Evolutionary conservation across 1,139 yeast genomes (phyloP).

Genomic region (Kodamaea sp.): DNA sequence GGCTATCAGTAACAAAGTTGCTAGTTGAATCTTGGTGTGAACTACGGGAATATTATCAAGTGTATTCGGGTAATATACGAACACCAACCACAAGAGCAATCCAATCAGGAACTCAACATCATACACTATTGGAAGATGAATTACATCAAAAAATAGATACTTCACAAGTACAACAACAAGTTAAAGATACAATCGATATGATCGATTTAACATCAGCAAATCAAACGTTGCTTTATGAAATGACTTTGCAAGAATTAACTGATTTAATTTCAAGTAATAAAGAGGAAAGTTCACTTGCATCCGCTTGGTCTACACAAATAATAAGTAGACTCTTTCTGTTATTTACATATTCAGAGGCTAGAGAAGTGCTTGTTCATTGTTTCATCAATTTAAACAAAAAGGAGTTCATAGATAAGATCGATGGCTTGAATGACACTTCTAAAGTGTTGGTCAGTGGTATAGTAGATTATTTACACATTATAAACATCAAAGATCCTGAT

Average conservation of each 20-base stretch:
- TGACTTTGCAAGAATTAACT: background rate
- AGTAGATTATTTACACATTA: slow-evolving; percentile 47
- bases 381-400: slow-evolving; percentile 34
- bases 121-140: slow-evolving; percentile 11
- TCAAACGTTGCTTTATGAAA: background rate
- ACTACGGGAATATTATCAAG: slow-evolving; percentile 18
- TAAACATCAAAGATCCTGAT: slow-evolving; percentile 13
- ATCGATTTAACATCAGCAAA: background rate
- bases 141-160: slow-evolving; percentile 13
- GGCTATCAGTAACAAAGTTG: slow-evolving; percentile 23
- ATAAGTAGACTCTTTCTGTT: slow-evolving; percentile 35
- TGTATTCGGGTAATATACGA: slow-evolving; percentile 18
- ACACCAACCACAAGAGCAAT: slow-evolving; percentile 10
- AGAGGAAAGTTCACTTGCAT: slow-evolving; percentile 23
- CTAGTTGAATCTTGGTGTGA: slow-evolving; percentile 26
- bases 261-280: slow-evolving; percentile 11
- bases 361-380: slow-evolving; percentile 60
- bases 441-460: slow-evolving; percentile 56
- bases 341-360: slow-evolving; percentile 46
- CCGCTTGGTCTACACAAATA: slow-evolving; percentile 32
- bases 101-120: slow-evolving; percentile 11
- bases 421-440: slow-evolving; percentile 6
- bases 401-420: slow-evolving; percentile 18
- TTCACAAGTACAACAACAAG: slow-evolving; percentile 1
- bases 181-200: background rate